phyloP scores from a whole-genome alignment of 2,329 filamentous ascomycete genomes.

The Aspergillus sp. region DNA sequence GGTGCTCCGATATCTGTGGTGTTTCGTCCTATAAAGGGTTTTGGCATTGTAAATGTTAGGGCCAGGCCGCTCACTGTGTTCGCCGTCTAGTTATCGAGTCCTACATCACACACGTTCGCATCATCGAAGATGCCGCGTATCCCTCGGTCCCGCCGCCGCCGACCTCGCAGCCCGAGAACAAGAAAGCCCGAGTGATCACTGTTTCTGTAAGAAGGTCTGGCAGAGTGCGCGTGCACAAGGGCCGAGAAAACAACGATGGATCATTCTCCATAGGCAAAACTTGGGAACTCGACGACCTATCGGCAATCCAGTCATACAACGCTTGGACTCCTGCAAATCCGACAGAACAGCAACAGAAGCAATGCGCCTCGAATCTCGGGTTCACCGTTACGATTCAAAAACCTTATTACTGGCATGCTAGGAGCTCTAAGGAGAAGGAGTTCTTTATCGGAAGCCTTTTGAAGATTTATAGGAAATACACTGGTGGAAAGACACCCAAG shows the following conservation, averaged over 20 bases:
- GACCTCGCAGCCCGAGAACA: conserved; percentile 59
- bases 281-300: conserved; percentile 89
- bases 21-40: too few species aligned
- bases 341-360: conserved; percentile 52
- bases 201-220: conserved; percentile 88
- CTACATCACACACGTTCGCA: conserved; percentile 94
- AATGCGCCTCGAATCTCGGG: conserved; percentile 74
- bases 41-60: background rate
- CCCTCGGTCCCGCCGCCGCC: conserved; percentile 79
- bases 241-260: conserved; percentile 86
- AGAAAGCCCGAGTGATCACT: conserved; percentile 86
- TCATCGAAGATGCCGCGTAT: conserved; percentile 75
- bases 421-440: conserved; percentile 91
- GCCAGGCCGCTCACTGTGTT: conserved; percentile 12
- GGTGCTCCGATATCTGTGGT: too few species aligned
- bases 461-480: conserved; percentile 96
- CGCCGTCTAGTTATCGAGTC: conserved; percentile 62
- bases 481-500: conserved; percentile 69
- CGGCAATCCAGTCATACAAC: conserved; percentile 72
- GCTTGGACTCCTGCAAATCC: conserved; percentile 49
- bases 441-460: conserved; percentile 95
- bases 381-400: conserved; percentile 86
- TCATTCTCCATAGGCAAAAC: conserved; percentile 97
- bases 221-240: conserved; percentile 90
- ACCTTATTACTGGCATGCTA: conserved; percentile 93